Conservation (phyloP, 106 monocot genomes). For the Ottelia alismoides region DNA sequence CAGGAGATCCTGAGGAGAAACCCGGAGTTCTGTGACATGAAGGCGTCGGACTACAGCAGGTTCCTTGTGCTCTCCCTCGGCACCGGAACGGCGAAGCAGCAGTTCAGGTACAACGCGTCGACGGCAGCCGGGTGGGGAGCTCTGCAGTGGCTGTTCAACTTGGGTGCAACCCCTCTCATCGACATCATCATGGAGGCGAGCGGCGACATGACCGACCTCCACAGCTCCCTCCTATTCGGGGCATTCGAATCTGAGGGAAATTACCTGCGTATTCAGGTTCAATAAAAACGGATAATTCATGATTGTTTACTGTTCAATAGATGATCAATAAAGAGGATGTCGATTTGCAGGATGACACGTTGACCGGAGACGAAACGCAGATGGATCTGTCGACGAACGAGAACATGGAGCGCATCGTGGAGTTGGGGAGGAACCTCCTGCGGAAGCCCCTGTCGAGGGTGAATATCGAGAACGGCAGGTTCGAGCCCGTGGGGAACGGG, state of each 20-base stretch:
- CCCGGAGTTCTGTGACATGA: conserved; percentile 9
- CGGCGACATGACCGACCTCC: conserved; percentile 35
- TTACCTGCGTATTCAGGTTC: too few relatives aligned
- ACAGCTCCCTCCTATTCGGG: conserved; percentile 23
- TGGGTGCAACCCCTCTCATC: conserved; percentile 14
- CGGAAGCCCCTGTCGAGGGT: too few relatives aligned
- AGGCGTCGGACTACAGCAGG: conserved; percentile 17
- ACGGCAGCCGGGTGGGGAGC: conserved; percentile 24
- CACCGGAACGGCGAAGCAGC: conserved; percentile 20
- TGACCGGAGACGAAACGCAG: background rate
- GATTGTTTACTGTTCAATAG: too few relatives aligned
- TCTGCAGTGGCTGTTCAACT: conserved; percentile 17
- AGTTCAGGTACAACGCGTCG: conserved; percentile 12
- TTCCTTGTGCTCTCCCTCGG: too few relatives aligned
- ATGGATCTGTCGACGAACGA: background rate
- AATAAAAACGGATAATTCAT: too few relatives aligned
- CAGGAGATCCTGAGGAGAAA: too few relatives aligned
- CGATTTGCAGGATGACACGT: conserved; percentile 1
- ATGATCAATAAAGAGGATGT: background rate
- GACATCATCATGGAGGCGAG: conserved; percentile 28
- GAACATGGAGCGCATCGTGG: background rate
- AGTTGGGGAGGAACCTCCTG: background rate
- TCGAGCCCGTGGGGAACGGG: too few relatives aligned
- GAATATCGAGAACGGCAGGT: too few relatives aligned
- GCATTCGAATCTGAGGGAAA: conserved; percentile 15